These are phyloP conservation scores for Peronospora belbahrii DNA, from an alignment of 352 stramenopile genomes.

Conservation along the genomic window DNA sequence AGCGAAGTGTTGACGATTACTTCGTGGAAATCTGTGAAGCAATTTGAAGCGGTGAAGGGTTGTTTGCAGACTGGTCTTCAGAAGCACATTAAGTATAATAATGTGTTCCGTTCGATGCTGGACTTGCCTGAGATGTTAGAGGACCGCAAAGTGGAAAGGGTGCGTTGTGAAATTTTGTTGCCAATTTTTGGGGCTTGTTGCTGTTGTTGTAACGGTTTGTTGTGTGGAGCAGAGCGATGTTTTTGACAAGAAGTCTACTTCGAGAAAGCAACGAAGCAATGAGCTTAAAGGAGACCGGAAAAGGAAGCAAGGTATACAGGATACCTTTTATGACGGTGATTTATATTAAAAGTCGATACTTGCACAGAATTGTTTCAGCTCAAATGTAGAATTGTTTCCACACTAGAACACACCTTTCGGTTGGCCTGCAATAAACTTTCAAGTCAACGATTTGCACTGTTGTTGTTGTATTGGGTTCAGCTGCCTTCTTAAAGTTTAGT, in stretches of 20 bases:
- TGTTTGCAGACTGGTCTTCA: constrained; percentile 66
- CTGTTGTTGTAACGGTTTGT: constrained; percentile 3
- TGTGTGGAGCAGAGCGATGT: constrained; percentile 44
- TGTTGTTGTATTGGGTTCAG: too few relatives aligned
- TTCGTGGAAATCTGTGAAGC: constrained; percentile 73
- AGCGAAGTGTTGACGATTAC: constrained; percentile 64
- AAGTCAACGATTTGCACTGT: too few relatives aligned
- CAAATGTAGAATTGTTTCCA: constrained; percentile 1
- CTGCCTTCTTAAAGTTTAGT: too few relatives aligned
- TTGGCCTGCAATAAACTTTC: too few relatives aligned
- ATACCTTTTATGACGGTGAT: constrained; percentile 57
- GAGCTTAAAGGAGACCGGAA: constrained; percentile 68
- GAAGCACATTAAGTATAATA: constrained; percentile 87
- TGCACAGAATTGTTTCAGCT: constrained; percentile 2
- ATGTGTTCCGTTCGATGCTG: constrained; percentile 62
- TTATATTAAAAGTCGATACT: constrained; percentile 12
- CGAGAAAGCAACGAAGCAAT: constrained; percentile 73
- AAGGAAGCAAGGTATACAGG: constrained; percentile 72
- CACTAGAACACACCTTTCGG: neutral
- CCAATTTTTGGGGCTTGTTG: neutral
- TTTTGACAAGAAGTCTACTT: constrained; percentile 76
- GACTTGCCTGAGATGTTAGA: constrained; percentile 73
- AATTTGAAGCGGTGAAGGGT: constrained; percentile 78
- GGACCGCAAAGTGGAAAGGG: constrained; percentile 59
- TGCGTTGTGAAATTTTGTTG: constrained; percentile 21